These are phyloP conservation scores for Ogataea hybrid DNA, from an alignment of 1,139 yeast species.

Conservation along the genomic window DNA sequence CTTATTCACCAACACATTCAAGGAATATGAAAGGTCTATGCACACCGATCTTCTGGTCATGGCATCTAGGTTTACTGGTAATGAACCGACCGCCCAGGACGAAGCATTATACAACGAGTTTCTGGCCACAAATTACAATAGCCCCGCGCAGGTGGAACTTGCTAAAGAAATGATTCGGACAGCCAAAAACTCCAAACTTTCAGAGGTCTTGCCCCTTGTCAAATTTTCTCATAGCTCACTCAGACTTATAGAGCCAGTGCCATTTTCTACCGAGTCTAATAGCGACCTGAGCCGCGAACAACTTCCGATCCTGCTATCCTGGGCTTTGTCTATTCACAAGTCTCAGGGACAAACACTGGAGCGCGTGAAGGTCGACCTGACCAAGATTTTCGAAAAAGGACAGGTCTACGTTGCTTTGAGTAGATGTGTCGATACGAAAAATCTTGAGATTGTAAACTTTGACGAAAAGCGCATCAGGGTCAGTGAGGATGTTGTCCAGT, in stretches of 20 bases:
- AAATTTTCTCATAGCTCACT: slow-evolving; percentile 43
- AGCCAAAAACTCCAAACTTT: slow-evolving; percentile 10
- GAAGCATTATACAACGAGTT: slow-evolving; percentile 13
- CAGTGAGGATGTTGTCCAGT: slow-evolving; percentile 61
- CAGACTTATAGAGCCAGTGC: slow-evolving; percentile 41
- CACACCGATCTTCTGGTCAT: slow-evolving; percentile 13
- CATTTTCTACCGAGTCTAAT: slow-evolving; percentile 37
- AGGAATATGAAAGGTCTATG: slow-evolving; percentile 18
- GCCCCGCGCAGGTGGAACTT: slow-evolving; percentile 2
- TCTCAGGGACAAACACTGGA: slow-evolving; percentile 90
- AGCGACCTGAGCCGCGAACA: slow-evolving; percentile 45
- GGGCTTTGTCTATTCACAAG: slow-evolving; percentile 91
- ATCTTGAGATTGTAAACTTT: slow-evolving; percentile 73
- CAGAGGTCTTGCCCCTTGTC: slow-evolving; percentile 46
- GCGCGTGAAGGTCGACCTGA: slow-evolving; percentile 71
- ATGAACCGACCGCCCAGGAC: slow-evolving; percentile 19
- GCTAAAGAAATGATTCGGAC: slow-evolving; percentile 13
- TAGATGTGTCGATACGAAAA: slow-evolving; percentile 76
- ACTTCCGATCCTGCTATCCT: slow-evolving; percentile 72
- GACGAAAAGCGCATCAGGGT: slow-evolving; percentile 60
- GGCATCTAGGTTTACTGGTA: slow-evolving; percentile 17
- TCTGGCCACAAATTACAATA: slow-evolving; percentile 10
- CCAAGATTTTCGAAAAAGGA: slow-evolving; percentile 74
- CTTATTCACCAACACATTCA: slow-evolving; percentile 13
- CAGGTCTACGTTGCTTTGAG: slow-evolving; percentile 91